Conservation (phyloP, 2,329 filamentous ascomycete genomes). For the Orbilia quercus region DNA sequence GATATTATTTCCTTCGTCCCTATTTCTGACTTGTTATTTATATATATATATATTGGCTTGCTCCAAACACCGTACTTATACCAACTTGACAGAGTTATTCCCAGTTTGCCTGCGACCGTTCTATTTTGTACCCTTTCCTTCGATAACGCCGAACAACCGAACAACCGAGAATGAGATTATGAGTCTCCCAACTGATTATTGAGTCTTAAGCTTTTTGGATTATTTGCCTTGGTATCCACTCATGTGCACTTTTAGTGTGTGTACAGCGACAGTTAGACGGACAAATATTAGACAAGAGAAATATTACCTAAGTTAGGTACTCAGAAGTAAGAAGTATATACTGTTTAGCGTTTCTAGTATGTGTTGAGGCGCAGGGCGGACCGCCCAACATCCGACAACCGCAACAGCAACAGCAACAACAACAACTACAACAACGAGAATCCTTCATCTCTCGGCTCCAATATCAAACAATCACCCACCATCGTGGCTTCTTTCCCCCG, state of each 20-base stretch:
- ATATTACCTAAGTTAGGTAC: no score
- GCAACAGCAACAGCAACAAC: no score
- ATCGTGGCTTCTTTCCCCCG: background rate
- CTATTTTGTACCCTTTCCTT: background rate
- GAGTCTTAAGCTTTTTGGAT: no score
- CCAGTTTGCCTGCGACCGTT: background rate
- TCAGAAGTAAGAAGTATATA: no score
- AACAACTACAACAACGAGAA: no score
- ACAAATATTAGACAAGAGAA: background rate
- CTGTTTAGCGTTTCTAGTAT: background rate
- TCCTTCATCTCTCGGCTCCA: no score
- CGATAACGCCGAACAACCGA: background rate
- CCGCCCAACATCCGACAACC: no score
- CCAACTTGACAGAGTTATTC: background rate
- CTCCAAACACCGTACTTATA: background rate
- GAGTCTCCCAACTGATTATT: background rate
- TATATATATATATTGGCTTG: no score
- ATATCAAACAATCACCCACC: no score
- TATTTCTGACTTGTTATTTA: no score
- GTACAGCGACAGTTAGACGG: slow-evolving; percentile 2
- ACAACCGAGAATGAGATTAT: background rate
- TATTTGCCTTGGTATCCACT: background rate
- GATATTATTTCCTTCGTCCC: background rate
- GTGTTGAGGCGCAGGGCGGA: slow-evolving; percentile 43
- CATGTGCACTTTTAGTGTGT: slow-evolving; percentile 7